Conservation (phyloP, 116 monocot genomes). For the Cymodocea nodosa region DNA sequence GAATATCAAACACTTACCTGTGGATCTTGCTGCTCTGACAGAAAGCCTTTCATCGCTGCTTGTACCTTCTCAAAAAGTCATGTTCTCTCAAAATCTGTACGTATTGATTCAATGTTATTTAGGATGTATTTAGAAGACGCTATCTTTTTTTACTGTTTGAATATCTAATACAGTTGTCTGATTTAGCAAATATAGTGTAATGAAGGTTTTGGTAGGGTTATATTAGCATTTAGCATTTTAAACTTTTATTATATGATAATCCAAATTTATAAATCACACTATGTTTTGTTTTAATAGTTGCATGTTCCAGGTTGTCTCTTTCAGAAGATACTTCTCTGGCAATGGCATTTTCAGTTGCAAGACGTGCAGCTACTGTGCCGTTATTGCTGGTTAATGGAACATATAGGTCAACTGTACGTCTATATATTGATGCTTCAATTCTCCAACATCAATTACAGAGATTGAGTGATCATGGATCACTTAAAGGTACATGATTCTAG, state of each 20-base stretch:
- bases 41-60: conserved; percentile 69
- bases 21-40: conserved; percentile 44
- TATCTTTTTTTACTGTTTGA: no score
- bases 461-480: conserved; percentile 56
- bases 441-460: conserved; percentile 79
- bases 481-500: conserved; percentile 40
- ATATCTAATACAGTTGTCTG: no score
- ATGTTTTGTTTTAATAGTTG: not conserved
- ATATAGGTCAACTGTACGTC: conserved; percentile 74
- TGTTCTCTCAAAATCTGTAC: conserved; percentile 72
- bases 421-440: conserved; percentile 85
- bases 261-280: no score
- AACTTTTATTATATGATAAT: no score
- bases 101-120: conserved; percentile 9
- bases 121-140: not conserved
- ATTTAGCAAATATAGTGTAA: no score
- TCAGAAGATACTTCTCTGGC: conserved; percentile 70
- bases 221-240: no score
- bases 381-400: conserved; percentile 89
- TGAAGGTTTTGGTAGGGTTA: no score
- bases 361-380: conserved; percentile 88
- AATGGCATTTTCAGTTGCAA: conserved; percentile 88
- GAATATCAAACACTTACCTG: conserved; percentile 59
- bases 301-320: conserved; percentile 49
- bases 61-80: conserved; percentile 49